phyloP scores from a whole-genome alignment of 2,329 filamentous ascomycete species.

The Alternaria sp. region DNA sequence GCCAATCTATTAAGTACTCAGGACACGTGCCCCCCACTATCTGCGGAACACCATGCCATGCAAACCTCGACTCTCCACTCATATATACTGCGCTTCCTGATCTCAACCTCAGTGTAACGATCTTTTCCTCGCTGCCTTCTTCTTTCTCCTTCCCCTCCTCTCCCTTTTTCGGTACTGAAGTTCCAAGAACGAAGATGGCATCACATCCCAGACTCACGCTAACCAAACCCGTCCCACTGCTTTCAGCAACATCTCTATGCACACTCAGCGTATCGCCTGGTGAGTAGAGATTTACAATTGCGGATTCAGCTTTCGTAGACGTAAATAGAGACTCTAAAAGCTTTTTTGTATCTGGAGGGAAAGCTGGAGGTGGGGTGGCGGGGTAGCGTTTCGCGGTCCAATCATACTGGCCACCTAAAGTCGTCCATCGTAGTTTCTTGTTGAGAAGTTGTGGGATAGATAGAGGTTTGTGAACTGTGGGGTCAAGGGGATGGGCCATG shows the following conservation, averaged over 20 bases:
- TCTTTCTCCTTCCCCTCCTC: not conserved
- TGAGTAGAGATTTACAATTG: conserved; percentile 92
- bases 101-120: conserved; percentile 59
- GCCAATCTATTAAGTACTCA: conserved; percentile 77
- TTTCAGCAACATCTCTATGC: conserved; percentile 92
- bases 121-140: conserved; percentile 33
- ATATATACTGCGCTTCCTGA: conserved; percentile 94
- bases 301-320: conserved; percentile 80
- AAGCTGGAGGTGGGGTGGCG: conserved; percentile 69
- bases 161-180: not conserved
- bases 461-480: conserved; percentile 77
- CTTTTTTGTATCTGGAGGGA: conserved; percentile 75
- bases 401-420: conserved; percentile 94
- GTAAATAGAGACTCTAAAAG: conserved; percentile 79
- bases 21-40: conserved; percentile 84
- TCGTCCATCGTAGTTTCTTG: conserved; percentile 90
- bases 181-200: conserved; percentile 82
- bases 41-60: conserved; percentile 95
- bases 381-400: conserved; percentile 92
- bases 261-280: conserved; percentile 91
- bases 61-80: conserved; percentile 81
- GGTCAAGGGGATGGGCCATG: conserved; percentile 68
- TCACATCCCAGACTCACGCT: conserved; percentile 92
- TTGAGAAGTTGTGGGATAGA: conserved; percentile 74
- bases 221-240: conserved; percentile 78